Evolutionary conservation across 192 early-diverging fungal genomes (phyloP).

Genomic region (Pecoramyces ruminantium): DNA sequence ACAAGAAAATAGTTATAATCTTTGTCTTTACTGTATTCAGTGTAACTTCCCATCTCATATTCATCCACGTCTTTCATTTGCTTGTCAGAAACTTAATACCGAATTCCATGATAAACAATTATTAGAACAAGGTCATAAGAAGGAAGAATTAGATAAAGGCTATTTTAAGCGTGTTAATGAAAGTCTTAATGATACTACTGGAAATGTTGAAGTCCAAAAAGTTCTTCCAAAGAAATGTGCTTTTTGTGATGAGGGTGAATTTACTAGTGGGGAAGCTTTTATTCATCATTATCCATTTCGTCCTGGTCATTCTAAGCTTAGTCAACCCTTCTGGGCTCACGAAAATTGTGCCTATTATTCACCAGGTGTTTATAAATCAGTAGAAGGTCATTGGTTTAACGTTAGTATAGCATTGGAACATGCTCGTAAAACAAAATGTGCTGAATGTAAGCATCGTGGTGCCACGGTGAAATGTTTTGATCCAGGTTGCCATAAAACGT

Average conservation of each 20-base stretch:
- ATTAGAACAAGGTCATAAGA: neutral
- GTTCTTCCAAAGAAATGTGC: constrained; percentile 21
- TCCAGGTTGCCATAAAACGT: constrained; percentile 59
- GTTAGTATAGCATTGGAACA: constrained; percentile 56
- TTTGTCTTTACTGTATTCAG: constrained; percentile 44
- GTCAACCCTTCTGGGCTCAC: constrained; percentile 65
- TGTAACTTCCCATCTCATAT: neutral
- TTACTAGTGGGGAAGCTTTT: constrained; percentile 23
- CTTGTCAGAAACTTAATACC: constrained; percentile 14
- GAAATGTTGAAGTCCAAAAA: constrained; percentile 6
- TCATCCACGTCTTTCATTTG: constrained; percentile 8
- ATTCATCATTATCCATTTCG: constrained; percentile 45
- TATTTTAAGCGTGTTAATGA: constrained; percentile 10
- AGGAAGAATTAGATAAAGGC: constrained; percentile 21
- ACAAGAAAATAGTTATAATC: constrained; percentile 31
- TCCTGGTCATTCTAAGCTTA: constrained; percentile 27
- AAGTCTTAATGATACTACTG: neutral
- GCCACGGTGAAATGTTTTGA: constrained; percentile 82
- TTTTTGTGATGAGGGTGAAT: constrained; percentile 50
- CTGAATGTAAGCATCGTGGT: constrained; percentile 55
- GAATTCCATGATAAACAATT: constrained; percentile 2
- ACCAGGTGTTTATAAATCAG: constrained; percentile 61
- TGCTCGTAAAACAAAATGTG: constrained; percentile 49
- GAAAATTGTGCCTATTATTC: constrained; percentile 65
- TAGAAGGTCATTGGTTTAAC: constrained; percentile 65